Evolutionary conservation across 805 yeast species (phyloP).

Genomic region (Yamadazyma ubonensis): DNA sequence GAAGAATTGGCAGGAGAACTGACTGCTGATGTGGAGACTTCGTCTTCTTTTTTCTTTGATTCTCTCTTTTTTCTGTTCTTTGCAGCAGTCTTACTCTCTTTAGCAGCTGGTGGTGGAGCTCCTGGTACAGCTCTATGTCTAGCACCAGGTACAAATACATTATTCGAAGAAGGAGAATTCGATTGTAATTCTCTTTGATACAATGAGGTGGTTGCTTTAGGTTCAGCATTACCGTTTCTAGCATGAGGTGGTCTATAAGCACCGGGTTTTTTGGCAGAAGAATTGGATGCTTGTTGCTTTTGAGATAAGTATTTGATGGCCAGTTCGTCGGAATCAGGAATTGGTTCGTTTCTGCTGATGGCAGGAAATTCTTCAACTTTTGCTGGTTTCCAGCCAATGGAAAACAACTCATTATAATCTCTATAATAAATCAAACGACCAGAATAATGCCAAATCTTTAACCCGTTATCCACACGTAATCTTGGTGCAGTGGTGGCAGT

Average conservation of each 20-base stretch:
- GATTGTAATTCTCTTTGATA: constrained; percentile 54
- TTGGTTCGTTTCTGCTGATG: constrained; percentile 45
- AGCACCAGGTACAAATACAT: constrained; percentile 18
- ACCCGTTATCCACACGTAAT: constrained; percentile 93
- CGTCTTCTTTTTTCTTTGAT: constrained; percentile 40
- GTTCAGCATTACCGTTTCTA: constrained; percentile 40
- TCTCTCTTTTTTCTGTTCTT: constrained; percentile 78
- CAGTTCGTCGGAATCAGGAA: constrained; percentile 69
- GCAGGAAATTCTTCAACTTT: constrained; percentile 54
- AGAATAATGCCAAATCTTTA: constrained; percentile 87
- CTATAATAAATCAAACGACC: constrained; percentile 78
- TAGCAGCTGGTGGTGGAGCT: constrained; percentile 44
- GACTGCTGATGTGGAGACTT: constrained; percentile 5
- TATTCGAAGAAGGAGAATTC: constrained; percentile 21
- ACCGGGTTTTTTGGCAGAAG: constrained; percentile 61
- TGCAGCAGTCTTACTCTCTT: constrained; percentile 62
- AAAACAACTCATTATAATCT: constrained; percentile 77
- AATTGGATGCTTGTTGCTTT: constrained; percentile 32
- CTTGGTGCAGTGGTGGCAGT: constrained; percentile 98
- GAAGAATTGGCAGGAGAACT: constrained; percentile 1
- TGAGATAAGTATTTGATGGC: constrained; percentile 59
- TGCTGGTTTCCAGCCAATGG: constrained; percentile 84
- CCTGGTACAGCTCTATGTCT: constrained; percentile 55
- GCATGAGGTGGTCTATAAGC: constrained; percentile 99
- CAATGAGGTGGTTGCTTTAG: constrained; percentile 49